Percentiles rank a stretch among this genome's conserved stretches.
Conservation (phyloP, 257 asterid genomes). For the Rhazya stricta region DNA sequence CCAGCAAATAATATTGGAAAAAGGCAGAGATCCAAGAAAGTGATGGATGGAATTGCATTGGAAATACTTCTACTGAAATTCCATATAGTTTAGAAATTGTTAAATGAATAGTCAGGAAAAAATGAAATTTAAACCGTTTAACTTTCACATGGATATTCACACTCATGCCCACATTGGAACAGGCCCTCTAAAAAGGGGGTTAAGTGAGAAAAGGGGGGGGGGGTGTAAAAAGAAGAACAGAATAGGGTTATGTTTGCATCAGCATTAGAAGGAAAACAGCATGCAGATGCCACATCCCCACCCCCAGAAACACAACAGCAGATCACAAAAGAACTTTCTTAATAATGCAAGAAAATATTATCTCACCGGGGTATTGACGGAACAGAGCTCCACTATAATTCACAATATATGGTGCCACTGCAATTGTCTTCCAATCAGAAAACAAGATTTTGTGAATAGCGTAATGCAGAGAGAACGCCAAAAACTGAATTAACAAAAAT, state of each 20-base stretch:
- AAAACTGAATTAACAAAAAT: constrained; percentile 15
- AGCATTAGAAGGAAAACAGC: background rate
- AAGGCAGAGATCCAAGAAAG: background rate
- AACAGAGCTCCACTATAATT: constrained; percentile 87
- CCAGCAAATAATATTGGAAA: background rate
- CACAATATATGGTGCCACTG: constrained; percentile 91
- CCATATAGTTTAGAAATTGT: background rate
- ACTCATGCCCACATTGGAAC: background rate
- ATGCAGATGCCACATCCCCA: background rate
- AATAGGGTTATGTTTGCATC: background rate
- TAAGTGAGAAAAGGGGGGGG: too few relatives aligned
- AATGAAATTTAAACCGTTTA: background rate
- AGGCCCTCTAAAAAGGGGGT: background rate
- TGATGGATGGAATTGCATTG: background rate
- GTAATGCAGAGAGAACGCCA: constrained; percentile 1
- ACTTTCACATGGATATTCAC: background rate
- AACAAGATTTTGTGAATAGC: constrained; percentile 26
- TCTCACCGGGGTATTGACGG: constrained; percentile 86
- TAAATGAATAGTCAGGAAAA: background rate
- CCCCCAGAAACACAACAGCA: constrained; percentile 5
- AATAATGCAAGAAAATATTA: background rate
- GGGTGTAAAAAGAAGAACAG: background rate
- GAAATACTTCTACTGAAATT: background rate
- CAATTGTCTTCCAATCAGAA: constrained; percentile 73
- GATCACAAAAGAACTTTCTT: background rate